Base-by-base conservation (phyloP, 805 yeast species). In the Komagataella populi region DNA sequence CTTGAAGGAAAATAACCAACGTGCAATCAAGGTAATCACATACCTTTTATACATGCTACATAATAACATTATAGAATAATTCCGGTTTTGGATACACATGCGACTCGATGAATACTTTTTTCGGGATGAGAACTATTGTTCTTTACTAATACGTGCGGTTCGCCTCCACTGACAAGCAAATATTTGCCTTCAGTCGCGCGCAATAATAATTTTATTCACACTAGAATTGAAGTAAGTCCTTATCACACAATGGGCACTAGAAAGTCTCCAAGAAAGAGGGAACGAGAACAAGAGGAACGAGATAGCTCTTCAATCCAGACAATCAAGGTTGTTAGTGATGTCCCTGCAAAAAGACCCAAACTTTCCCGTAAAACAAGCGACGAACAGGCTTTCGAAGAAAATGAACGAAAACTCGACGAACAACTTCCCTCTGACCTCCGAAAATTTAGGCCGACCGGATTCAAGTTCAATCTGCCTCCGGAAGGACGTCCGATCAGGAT, bases 401-500 rank as follows among this genome's bases (percentile, higher is more conserved):
- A 69, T 24, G 96, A 88, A 61, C 69, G 69, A 51, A 72, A 76
- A 57, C 76, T 76, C 54, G 93, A 86, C 59, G 80, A 66, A 3
- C 76, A 70, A 55, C 67, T 87, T 45, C 93, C 89, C 2, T 84
- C 73, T 50, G 80, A 85, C 55, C 78, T 77, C 60, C 73, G 90
- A 53, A 84, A 80, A 67, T 87, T 73, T 69, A 76, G 96, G 59
- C 96, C 96, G 22, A 67, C 68, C 36, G 96, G 96, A 2, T 88
- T 68, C 69, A 72, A 71, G 57, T 78, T 93, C 66, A 88, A 87
- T 58, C 58, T 82, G 23, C 99, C 99, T 2, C 95, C 96, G 2
- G 70, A 64, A 3, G 93, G 84, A 61, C 75, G 96, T 53, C 90
- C 96, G 1, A 80, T 93, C 24, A 76, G 99, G 54, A 80, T 93